phyloP scores from a whole-genome alignment of 1,284 basidiomycete species.

The Meripilus lineatus region DNA sequence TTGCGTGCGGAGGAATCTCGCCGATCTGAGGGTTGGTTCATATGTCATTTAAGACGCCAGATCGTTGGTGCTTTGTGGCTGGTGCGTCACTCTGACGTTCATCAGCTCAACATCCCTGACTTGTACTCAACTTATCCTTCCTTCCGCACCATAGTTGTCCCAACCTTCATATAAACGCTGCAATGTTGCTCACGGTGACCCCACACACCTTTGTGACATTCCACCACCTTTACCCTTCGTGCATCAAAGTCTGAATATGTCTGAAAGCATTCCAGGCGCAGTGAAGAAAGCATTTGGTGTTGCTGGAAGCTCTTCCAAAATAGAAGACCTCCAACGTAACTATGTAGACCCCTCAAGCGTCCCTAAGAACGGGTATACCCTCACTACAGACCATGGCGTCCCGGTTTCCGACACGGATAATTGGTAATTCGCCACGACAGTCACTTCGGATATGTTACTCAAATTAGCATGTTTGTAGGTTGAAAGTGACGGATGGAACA shows the following conservation, averaged over 20 bases:
- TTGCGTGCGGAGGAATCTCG: no score
- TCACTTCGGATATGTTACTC: neutral
- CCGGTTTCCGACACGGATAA: constrained; percentile 57
- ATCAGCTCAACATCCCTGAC: no score
- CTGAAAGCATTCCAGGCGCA: constrained; percentile 17
- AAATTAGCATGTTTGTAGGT: constrained; percentile 32
- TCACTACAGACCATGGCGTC: constrained; percentile 65
- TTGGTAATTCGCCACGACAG: constrained; percentile 38
- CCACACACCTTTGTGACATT: neutral
- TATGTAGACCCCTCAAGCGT: constrained; percentile 32
- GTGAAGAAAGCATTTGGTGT: constrained; percentile 24
- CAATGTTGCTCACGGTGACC: neutral
- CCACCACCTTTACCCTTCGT: no score
- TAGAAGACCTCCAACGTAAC: constrained; percentile 41
- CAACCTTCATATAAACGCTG: neutral
- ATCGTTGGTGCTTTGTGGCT: no score
- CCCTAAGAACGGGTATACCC: constrained; percentile 24
- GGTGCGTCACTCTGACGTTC: no score
- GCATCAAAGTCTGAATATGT: no score
- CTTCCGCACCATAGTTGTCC: no score
- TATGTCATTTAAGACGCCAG: no score
- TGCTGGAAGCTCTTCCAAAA: constrained; percentile 34
- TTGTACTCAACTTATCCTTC: no score
- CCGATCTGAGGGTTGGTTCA: no score
- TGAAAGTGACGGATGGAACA: constrained; percentile 43